Base-by-base conservation (phyloP, 2,329 filamentous ascomycete species). In the Fusarium avenaceum region DNA sequence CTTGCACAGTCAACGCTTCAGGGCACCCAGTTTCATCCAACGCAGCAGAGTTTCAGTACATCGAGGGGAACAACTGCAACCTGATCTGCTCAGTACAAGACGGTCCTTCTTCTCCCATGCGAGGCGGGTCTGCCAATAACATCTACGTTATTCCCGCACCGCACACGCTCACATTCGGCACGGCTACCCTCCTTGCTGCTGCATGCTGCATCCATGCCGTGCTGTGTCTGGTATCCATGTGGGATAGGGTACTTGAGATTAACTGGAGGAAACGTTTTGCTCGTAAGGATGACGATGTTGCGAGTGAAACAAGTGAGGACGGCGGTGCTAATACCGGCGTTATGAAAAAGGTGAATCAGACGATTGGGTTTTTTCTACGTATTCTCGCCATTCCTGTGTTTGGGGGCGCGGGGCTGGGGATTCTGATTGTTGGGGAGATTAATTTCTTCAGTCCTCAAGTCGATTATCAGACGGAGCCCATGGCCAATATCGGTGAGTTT, bases 131-230 rank as follows among this genome's bases (percentile, higher is more conserved):
- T 0, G 84, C 86, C 0, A 85, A 86, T 68, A 85, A 90, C 47
- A 87, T 91, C 19, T 89, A 88, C 49, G 84, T 91, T 4, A 85
- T 91, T 24, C 88, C 88, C 0, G 83, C 82, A 1, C 89, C 89
- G 0, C 67, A 78, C 5, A 79, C 75, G 13, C 77, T 92, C 24
- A 85, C 84, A 0, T 90, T 90, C 71, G 84, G 85, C 46, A 83
- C 87, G 0, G 86, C 81, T 0, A 90, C 86, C 10, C 81, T 91
- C 3, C 78, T 91, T 2, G 84, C 87, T 1, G 87, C 88, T 3
- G 89, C 86, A 3, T 90, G 88, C 62, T 91, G 88, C 59, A 85
- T 92, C 4, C 88, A 89, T 1, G 87, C 88, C 2, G 84, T 91
- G 11, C 76, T 91, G 0, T 88, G 86, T 10, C 76, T 90, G 10